Base-by-base conservation (phyloP, 2,329 filamentous ascomycete genomes). In the Hymenoscyphus albidus region DNA sequence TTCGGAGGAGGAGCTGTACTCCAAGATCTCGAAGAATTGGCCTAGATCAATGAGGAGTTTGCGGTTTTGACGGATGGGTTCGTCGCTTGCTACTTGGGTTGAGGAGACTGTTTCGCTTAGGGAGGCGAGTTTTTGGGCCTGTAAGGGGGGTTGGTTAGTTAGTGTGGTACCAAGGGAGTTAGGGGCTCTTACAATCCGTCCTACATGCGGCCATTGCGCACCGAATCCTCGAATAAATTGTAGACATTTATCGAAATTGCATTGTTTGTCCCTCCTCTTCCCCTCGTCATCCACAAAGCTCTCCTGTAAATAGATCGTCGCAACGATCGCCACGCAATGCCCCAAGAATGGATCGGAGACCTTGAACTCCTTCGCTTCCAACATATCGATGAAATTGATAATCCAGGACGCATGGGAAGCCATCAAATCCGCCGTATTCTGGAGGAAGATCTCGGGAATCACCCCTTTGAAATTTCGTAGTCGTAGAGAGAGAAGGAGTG, bases 391-490 rank as follows among this genome's bases (percentile, higher is more conserved):
- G 59, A 83, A 80, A 69, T 83, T 80, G 3, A 83, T 77, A 32
- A 84, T 82, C 82, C 82, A 84, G 0, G 79, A 79, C 0, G 80
- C 80, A 65, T 84, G 82, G 0, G 79, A 80, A 0, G 79, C 78
- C 35, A 83, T 82, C 32, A 81, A 74, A 62, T 84, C 82, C 13
- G 80, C 81, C 0, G 80, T 83, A 66, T 83, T 81, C 58, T 83
- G 82, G 1, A 85, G 76, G 22, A 84, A 85, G 1, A 82, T 80
- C 60, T 84, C 81, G 0, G 82, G 82, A 51, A 84, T 82, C 2
- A 78, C 80, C 44, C 79, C 78, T 42, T 80, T 79, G 67, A 83
- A 82, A 40, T 80, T 82, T n/a, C 80, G 78, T 3, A 85, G 75
- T n/a, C 81, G 77, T 44, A 84, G 74, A 0, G 82, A 83, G 3